Base-by-base conservation (phyloP, 345 rosid genomes). In the Rhodamnia rubescens region DNA sequence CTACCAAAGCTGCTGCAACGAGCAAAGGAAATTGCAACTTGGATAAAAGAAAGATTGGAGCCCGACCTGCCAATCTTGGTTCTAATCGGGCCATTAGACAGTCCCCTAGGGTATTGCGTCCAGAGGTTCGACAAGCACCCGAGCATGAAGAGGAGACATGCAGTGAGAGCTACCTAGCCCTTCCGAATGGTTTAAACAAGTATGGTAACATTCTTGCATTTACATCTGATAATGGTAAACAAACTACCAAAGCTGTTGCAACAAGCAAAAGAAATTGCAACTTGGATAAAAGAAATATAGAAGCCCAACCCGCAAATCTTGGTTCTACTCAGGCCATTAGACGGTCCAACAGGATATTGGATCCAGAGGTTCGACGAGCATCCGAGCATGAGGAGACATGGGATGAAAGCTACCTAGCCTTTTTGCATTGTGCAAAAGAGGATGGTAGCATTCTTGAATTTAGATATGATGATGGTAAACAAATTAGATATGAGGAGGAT, bases 401-500 rank as follows among this genome's bases (percentile, higher is more conserved):
- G 52, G 94, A 93, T 83, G 88, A 91, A 83, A 61, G 74, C 82
- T 90, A 90, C 83, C 53, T 16, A 20, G 74, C 42, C 11, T 80
- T 86, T 87, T 8, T 89, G 54, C 82, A 69, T 64, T 86, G 21
- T 86, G 16, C 86, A 42, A 87, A 52, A 82, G 84, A 57, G 5
- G 87, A 88, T 58, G 86, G 89, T 58, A 59, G 61, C 5, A 7
- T 51, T 52, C 1, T 82, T 20, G 85, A 86, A 61, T 53, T 83
- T 22, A 74, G 21, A 10, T 53, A 88, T 88, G 85, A 85, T 81
- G 85, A n/a, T 86, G 91, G 85, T 59, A 51, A 56, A 54, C 50
- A 44, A 87, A 87, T 90, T 52, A 84, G 88, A 47, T 78, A 90
- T 84, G 91, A 82, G 83, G 90, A 85, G 52, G 84, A 83, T 8